Evolutionary conservation across 345 rosid species (phyloP).

Genomic region (Hypericum androsaemum): DNA sequence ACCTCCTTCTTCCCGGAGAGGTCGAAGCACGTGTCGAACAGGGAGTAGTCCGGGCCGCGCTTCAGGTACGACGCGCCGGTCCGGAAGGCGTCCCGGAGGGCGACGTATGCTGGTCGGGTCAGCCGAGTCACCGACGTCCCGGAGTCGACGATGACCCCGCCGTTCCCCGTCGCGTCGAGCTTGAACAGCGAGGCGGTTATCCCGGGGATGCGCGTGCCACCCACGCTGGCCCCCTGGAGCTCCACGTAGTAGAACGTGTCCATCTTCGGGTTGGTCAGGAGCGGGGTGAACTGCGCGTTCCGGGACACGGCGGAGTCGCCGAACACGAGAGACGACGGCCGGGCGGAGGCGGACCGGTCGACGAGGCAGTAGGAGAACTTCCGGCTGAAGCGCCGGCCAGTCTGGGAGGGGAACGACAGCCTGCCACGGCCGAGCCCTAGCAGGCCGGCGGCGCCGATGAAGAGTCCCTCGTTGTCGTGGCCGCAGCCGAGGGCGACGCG

Average conservation of each 20-base stretch:
- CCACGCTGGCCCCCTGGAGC: slow-evolving; percentile 76
- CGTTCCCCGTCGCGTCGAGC: slow-evolving; percentile 60
- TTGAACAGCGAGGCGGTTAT: slow-evolving; percentile 63
- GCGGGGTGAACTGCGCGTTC: slow-evolving; percentile 64
- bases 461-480: slow-evolving; percentile 85
- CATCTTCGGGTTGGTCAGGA: slow-evolving; percentile 67
- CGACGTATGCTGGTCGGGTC: slow-evolving; percentile 59
- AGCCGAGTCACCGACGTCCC: slow-evolving; percentile 79
- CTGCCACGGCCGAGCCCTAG: slow-evolving; percentile 87
- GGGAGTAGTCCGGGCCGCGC: slow-evolving; percentile 43
- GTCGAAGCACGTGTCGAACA: slow-evolving; percentile 84
- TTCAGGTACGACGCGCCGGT: slow-evolving; percentile 34
- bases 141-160: slow-evolving; percentile 87
- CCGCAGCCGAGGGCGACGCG: slow-evolving; percentile 85
- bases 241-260: slow-evolving; percentile 92
- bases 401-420: slow-evolving; percentile 73
- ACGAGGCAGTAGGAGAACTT: slow-evolving; percentile 86
- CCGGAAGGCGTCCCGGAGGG: slow-evolving; percentile 58
- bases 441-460: slow-evolving; percentile 88
- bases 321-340: slow-evolving; percentile 71
- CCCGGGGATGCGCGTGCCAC: slow-evolving; percentile 66
- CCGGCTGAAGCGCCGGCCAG: slow-evolving; percentile 63
- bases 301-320: slow-evolving; percentile 69
- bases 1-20: slow-evolving; percentile 51
- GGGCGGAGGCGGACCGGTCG: slow-evolving; percentile 74